Conservation (phyloP, 148 eudicot genomes). For the Persicaria maculosa region DNA sequence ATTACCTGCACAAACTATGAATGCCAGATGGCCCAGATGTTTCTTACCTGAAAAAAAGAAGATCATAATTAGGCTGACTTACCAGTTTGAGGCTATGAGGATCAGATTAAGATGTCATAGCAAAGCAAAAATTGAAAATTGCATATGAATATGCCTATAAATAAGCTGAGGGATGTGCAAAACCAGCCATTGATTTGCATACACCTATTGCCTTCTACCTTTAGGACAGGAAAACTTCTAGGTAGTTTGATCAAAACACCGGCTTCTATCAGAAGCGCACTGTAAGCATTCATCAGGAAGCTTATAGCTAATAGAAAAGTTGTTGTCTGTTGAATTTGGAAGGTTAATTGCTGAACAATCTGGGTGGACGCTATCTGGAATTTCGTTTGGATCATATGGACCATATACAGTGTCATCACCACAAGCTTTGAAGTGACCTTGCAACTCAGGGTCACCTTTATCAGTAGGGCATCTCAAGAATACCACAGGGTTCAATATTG, state of each 20-base stretch:
- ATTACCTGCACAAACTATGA: constrained; percentile 11
- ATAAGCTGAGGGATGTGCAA: neutral
- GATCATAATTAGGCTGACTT: neutral
- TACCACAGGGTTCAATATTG: neutral
- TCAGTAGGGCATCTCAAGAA: neutral
- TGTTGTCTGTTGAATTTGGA: neutral
- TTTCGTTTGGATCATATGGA: neutral
- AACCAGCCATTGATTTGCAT: neutral
- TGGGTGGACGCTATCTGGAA: neutral
- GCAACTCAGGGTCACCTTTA: too few relatives aligned
- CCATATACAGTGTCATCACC: neutral
- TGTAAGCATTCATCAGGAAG: neutral
- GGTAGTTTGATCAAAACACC: neutral
- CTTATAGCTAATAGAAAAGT: neutral
- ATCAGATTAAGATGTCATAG: neutral
- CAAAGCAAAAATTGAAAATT: neutral
- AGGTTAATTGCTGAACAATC: neutral
- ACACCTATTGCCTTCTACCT: neutral
- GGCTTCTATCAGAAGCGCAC: neutral
- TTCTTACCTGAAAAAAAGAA: constrained; percentile 1
- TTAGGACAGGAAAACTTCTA: neutral
- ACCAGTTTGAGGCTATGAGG: neutral
- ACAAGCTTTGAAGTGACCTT: neutral
- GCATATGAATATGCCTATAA: neutral
- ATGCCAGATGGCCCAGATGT: neutral